These are phyloP conservation scores for Ballota nigra DNA, from an alignment of 257 asterid species.

Conservation along the genomic window DNA sequence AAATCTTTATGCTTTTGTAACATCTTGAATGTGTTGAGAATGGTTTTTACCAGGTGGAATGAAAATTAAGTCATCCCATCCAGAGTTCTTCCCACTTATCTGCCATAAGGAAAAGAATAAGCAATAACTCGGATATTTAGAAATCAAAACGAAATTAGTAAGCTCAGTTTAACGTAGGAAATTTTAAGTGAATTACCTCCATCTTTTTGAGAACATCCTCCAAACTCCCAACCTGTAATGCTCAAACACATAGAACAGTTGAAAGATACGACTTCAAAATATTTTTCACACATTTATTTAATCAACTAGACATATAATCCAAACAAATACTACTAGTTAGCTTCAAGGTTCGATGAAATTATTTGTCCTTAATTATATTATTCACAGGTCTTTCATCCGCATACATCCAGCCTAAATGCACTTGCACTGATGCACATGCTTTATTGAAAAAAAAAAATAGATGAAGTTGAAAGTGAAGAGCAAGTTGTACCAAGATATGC, in stretches of 20 bases:
- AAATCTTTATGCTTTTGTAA: conserved; percentile 40
- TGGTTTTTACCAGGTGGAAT: conserved; percentile 92
- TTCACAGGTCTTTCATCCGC: background rate
- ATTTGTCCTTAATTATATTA: background rate
- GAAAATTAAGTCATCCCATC: conserved; percentile 94
- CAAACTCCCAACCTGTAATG: conserved; percentile 86
- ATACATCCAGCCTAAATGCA: conserved; percentile 12
- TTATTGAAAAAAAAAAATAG: conserved; percentile 3
- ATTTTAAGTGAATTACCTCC: conserved; percentile 55
- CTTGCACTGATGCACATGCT: conserved; percentile 5
- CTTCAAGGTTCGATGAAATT: background rate
- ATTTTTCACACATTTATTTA: background rate
- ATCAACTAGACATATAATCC: background rate
- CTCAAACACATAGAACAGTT: conserved; percentile 7
- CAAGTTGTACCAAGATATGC: conserved; percentile 62
- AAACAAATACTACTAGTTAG: background rate
- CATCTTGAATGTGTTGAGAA: conserved; percentile 86
- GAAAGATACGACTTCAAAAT: background rate
- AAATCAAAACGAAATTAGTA: no score
- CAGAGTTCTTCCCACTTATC: conserved; percentile 67
- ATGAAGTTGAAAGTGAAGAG: conserved; percentile 2
- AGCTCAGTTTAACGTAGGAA: background rate
- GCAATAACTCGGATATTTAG: background rate
- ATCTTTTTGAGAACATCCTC: conserved; percentile 93
- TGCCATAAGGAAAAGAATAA: conserved; percentile 31